Percentiles rank a stretch among this genome's conserved stretches.
phyloP scores from a whole-genome alignment of 179 eudicot species.

The Silene noctiflora region DNA sequence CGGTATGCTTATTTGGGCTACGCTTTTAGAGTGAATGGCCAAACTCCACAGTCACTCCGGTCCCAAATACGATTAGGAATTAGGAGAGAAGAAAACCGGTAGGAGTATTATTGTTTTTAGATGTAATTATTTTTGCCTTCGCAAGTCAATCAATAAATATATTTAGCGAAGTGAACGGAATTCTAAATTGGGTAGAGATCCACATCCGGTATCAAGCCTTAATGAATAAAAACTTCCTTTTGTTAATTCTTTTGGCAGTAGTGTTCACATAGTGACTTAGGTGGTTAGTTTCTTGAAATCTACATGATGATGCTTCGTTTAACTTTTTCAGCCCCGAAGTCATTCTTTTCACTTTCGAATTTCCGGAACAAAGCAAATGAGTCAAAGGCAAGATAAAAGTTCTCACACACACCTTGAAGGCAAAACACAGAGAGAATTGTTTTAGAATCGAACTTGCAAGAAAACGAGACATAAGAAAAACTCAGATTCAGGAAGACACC shows the following conservation, averaged over 20 bases:
- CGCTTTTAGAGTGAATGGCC: too few relatives aligned
- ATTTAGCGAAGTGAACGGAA: too few relatives aligned
- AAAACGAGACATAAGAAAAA: not conserved
- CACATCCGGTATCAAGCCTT: too few relatives aligned
- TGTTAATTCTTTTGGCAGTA: not conserved
- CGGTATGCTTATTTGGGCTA: too few relatives aligned
- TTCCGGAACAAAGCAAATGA: slow-evolving; percentile 95
- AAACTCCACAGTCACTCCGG: too few relatives aligned
- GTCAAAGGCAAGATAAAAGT: slow-evolving; percentile 50
- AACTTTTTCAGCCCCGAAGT: slow-evolving; percentile 64
- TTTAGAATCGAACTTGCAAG: not conserved
- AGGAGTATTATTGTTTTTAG: too few relatives aligned
- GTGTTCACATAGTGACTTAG: not conserved
- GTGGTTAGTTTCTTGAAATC: not conserved
- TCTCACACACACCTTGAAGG: slow-evolving; percentile 4
- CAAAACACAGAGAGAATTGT: not conserved
- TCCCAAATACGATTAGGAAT: too few relatives aligned
- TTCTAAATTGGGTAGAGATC: too few relatives aligned
- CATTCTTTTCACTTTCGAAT: slow-evolving; percentile 87
- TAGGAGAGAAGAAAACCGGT: too few relatives aligned
- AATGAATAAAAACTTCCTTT: too few relatives aligned
- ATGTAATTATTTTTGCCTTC: too few relatives aligned
- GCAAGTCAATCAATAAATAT: too few relatives aligned
- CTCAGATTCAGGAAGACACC: not conserved
- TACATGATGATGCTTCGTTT: slow-evolving; percentile 9